Percentiles rank a stretch among this genome's conserved stretches.
These are phyloP conservation scores for Grosmannia huntii DNA, from an alignment of 2,329 filamentous ascomycete genomes.

Conservation along the genomic window DNA sequence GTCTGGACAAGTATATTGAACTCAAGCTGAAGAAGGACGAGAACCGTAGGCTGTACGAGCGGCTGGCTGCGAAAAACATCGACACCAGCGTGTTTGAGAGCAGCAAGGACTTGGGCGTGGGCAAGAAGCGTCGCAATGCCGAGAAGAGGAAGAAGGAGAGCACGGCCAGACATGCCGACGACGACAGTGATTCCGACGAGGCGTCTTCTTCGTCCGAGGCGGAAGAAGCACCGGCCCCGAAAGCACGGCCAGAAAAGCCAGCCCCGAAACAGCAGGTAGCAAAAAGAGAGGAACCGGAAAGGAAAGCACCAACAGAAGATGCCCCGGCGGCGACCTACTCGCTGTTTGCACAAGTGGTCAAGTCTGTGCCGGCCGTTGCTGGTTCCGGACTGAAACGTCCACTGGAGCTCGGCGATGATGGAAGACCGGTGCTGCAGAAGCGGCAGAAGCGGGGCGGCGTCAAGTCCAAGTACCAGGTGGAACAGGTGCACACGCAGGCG, in stretches of 20 bases:
- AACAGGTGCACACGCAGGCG: conserved; percentile 56
- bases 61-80: conserved; percentile 64
- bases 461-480: conserved; percentile 56
- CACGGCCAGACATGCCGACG: conserved; percentile 20
- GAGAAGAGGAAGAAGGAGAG: conserved; percentile 44
- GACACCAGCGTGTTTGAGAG: conserved; percentile 75
- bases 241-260: not conserved
- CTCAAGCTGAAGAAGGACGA: conserved; percentile 93
- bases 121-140: conserved; percentile 58
- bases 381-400: conserved; percentile 82
- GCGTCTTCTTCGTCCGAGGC: not conserved
- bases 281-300: not conserved
- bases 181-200: not conserved
- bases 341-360: conserved; percentile 1
- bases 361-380: conserved; percentile 16
- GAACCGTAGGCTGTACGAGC: conserved; percentile 69
- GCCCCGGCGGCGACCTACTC: not conserved
- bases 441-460: conserved; percentile 59
- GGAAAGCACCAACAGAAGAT: not conserved
- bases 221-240: not conserved
- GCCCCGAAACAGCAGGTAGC: not conserved
- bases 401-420: conserved; percentile 65
- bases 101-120: conserved; percentile 62
- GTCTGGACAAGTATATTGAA: conserved; percentile 61
- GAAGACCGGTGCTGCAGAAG: conserved; percentile 71